Conservation (phyloP, 73 alveolate genomes). For the Paramecium biaurelia region DNA sequence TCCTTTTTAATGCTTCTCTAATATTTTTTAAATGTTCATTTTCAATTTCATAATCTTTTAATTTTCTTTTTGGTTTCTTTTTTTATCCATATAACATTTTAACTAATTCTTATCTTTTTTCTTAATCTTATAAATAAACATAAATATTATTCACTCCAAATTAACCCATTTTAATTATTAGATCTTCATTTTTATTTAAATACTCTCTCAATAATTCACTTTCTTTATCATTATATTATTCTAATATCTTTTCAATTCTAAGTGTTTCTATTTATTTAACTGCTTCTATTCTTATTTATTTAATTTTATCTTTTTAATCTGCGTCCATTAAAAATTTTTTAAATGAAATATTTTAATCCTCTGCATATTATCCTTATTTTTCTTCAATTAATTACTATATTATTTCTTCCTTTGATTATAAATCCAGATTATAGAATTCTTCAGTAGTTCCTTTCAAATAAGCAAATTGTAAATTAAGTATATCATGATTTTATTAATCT, state of each 20-base stretch:
- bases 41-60: slow-evolving; percentile 29
- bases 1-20: not conserved
- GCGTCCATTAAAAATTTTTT: not conserved
- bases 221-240: slow-evolving; percentile 14
- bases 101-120: slow-evolving; percentile 43
- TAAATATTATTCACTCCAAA: slow-evolving; percentile 33
- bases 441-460: not conserved
- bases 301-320: not conserved
- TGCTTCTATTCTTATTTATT: not conserved
- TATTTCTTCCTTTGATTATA: slow-evolving; percentile 3
- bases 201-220: not conserved
- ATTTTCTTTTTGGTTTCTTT: not conserved
- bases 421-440: not conserved
- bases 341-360: not conserved
- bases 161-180: not conserved
- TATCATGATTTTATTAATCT: not conserved
- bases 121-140: slow-evolving; percentile 36
- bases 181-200: not conserved
- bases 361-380: not conserved
- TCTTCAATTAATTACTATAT: not conserved
- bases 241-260: slow-evolving; percentile 1
- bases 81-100: not conserved
- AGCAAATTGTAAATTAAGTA: not conserved
- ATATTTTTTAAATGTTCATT: not conserved
- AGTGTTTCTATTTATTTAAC: not conserved